A percentile compares a stretch with the other conserved stretches of the same genome.
Evolutionary conservation across 176 grass and related monocot genomes (phyloP).

Genomic region (Musa beccarii): DNA sequence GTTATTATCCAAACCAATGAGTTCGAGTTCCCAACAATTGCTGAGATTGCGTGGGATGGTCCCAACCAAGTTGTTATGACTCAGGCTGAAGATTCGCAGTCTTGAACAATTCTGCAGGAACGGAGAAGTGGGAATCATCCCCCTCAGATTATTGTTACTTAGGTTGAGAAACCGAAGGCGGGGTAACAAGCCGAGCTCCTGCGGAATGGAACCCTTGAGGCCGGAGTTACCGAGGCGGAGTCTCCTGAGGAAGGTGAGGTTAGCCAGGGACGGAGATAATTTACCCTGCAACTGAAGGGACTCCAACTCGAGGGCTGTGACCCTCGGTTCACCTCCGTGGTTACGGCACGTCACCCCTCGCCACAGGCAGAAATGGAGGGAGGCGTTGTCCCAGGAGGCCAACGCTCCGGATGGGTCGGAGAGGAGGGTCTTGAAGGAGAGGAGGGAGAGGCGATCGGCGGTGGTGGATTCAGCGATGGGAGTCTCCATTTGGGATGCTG

Average conservation of each 20-base stretch:
- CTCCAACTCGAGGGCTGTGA: slow-evolving; percentile 23
- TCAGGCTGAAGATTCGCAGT: not conserved
- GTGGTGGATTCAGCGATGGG: too few relatives aligned
- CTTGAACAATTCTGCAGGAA: not conserved
- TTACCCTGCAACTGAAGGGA: slow-evolving; percentile 18
- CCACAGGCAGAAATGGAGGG: slow-evolving; percentile 29
- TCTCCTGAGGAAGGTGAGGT: slow-evolving; percentile 36
- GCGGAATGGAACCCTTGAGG: slow-evolving; percentile 13
- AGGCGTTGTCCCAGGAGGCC: slow-evolving; percentile 27
- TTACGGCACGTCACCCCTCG: slow-evolving; percentile 10
- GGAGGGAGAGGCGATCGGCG: slow-evolving; percentile 21
- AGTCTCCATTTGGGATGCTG: not conserved
- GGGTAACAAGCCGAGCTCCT: slow-evolving; percentile 8
- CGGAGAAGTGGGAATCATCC: not conserved
- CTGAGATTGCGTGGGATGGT: too few relatives aligned
- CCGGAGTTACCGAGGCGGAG: not conserved
- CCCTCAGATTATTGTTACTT: not conserved
- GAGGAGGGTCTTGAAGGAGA: slow-evolving; percentile 40
- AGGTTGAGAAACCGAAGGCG: not conserved
- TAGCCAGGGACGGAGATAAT: slow-evolving; percentile 9
- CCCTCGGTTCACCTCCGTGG: slow-evolving; percentile 12
- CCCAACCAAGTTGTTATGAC: too few relatives aligned
- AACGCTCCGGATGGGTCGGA: slow-evolving; percentile 12
- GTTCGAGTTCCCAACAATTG: too few relatives aligned
- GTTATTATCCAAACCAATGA: not conserved